A percentile compares a stretch with the other conserved stretches of the same genome.
Evolutionary conservation across 192 early-diverging fungal genomes (phyloP).

Genomic region (Mortierella claussenii): DNA sequence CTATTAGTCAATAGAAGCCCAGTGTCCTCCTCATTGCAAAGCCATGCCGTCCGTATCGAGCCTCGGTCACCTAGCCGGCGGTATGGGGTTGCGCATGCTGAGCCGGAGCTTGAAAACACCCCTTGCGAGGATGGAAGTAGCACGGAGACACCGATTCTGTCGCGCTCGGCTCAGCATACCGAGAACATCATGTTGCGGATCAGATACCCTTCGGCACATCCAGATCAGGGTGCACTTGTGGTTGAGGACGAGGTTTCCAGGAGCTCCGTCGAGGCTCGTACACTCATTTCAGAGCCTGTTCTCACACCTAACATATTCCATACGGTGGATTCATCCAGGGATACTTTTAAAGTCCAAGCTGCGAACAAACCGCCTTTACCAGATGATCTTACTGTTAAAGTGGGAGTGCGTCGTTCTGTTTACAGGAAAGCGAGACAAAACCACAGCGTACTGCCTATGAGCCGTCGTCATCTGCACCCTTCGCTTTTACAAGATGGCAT

Average conservation of each 20-base stretch:
- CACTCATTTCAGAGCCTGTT: slow-evolving; percentile 9
- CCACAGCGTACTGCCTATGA: slow-evolving; percentile 25
- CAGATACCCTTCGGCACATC: no score
- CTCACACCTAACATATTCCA: no score
- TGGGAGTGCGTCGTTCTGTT: background rate
- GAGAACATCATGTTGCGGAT: slow-evolving; percentile 42
- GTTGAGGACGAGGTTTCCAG: no score
- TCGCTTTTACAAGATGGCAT: slow-evolving; percentile 25
- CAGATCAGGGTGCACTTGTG: no score
- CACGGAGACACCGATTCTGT: no score
- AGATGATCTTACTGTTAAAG: background rate
- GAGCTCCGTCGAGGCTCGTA: background rate
- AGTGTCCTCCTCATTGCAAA: background rate
- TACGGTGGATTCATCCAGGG: no score
- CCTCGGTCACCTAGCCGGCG: background rate
- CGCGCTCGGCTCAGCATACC: slow-evolving; percentile 9
- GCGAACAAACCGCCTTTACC: slow-evolving; percentile 6
- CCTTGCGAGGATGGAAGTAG: no score
- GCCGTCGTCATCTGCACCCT: slow-evolving; percentile 40
- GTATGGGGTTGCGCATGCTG: background rate
- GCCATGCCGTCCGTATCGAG: background rate
- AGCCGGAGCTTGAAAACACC: background rate
- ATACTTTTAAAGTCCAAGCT: background rate
- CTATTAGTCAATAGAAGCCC: slow-evolving; percentile 22
- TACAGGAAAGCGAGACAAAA: slow-evolving; percentile 3